Evolutionary conservation across 805 yeast genomes (phyloP), one percentile per base, ranked within the genome.

Genomic region (Blastobotrys americana): DNA sequence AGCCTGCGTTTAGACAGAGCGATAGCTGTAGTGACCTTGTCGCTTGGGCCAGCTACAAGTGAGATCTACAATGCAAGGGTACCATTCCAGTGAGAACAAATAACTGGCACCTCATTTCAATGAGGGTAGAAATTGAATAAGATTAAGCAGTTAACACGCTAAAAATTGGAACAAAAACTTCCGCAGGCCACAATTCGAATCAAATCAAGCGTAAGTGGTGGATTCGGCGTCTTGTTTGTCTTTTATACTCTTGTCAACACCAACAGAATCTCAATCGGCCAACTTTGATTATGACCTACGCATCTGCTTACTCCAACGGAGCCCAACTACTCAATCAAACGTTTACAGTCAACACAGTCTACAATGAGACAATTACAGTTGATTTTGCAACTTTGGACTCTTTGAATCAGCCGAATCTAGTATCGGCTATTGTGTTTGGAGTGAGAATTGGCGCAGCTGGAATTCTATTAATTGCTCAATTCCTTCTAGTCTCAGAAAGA

Each of bases 371-470:
- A 8, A 17, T 25, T 18, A 19, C 25, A 2, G 27, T 39, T 16
- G 36, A 44, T 6, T 34, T 54, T 17, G 23, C 34, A 4, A 47
- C 41, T 25, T 23, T 53, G 13, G 45, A 47, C 19, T 8, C 27
- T 9, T 47, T 34, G 36, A 15, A 23, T 8, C 15, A 23, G 16
- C 41, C 34, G 16, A 37, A 38, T 18, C 19, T 49, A 9, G 36
- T 27, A 8, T 16, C 18, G 10, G 71, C 71, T 0, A 66, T 74
- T 17, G 64, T 79, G 35, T 73, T 72, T 55, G 84, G 85, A 9
- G 70, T 73, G 2, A 69, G 82, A 49, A 64, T 80, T 33, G 86
- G 86, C 10, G 70, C 80, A 34, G 71, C 77, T 2, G 62, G 66
- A 4, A 47, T 74, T 2, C 70, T 79, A 3, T 57, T 76, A 42